Base-by-base conservation (phyloP, 1,139 yeast species). In the Suhomyces terraborum region DNA sequence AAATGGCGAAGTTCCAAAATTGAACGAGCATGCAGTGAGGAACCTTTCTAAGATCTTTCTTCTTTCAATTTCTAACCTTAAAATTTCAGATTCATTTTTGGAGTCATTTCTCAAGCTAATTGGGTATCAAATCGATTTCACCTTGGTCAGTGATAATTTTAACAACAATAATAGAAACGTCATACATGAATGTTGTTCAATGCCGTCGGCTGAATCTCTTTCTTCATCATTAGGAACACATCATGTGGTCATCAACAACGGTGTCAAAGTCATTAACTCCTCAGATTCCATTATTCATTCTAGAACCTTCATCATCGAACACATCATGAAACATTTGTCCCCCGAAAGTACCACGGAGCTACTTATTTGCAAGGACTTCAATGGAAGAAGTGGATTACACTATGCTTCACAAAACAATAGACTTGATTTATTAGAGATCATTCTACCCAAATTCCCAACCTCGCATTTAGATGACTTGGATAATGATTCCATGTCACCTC, bases 341-440 rank as follows among this genome's bases (percentile, higher is more conserved):
- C 43, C 47, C 3, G 52, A 51, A 2, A 54, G 58, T 1, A 49
- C 61, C 6, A 42, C 50, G 7, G 52, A 55, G 4, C 49, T 72
- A 8, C 57, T 73, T 7, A 62, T 71, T 5, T 61, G 71, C 17
- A 69, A 66, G 43, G 94, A 85, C 55, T 74, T 76, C 32, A 83
- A 86, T 51, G 96, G 95, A 4, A 75, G 94, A 51, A 82, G 84
- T 3, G 91, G 98, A 28, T 66, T 93, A 10, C 98, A 93, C 61
- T 88, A 91, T 59, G 95, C 96, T 1, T 79, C 95, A 6, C 89
- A 84, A 53, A 64, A 76, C 49, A 84, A 85, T 35, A 64, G 86
- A 44, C 57, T 70, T 18, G 88, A 81, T 46, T 61, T 84, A 23
- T 68, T 84, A 22, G 66, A 67, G 29, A 59, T 75, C 2, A 59